A percentile compares a stretch with the other conserved stretches of the same genome.
Evolutionary conservation across 768 basidiomycete species (phyloP).

Genomic region (Russula foetens): DNA sequence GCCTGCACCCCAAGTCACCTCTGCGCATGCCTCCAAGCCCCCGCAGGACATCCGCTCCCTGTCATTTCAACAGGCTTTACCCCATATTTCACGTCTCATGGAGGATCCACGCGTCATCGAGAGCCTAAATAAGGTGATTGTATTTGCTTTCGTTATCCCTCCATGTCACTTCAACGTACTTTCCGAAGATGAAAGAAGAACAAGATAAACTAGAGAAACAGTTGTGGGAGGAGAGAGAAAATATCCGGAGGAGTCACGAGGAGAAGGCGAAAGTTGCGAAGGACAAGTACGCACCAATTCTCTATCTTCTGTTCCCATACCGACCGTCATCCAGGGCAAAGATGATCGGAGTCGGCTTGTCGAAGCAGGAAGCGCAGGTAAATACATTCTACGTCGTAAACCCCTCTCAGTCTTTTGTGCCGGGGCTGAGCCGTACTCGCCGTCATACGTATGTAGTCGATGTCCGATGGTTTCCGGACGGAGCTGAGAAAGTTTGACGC

Average conservation of each 20-base stretch:
- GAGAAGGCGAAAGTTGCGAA: constrained; percentile 61
- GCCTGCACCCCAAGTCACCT: background rate
- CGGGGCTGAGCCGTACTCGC: constrained; percentile 11
- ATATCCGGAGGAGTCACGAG: constrained; percentile 56
- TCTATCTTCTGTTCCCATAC: background rate
- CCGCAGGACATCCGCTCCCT: constrained; percentile 37
- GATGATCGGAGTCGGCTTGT: constrained; percentile 55
- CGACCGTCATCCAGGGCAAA: constrained; percentile 40
- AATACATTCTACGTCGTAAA: constrained; percentile 21
- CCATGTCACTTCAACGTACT: background rate
- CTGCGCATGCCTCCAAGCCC: background rate
- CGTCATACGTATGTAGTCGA: constrained; percentile 38
- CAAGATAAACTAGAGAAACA: constrained; percentile 62
- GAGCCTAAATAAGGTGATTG: constrained; percentile 43
- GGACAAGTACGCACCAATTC: constrained; percentile 44
- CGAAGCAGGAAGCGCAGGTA: constrained; percentile 64
- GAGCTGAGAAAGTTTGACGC: constrained; percentile 62
- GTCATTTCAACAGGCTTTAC: constrained; percentile 65
- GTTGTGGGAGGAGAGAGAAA: constrained; percentile 59
- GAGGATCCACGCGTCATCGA: constrained; percentile 44
- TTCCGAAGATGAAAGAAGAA: constrained; percentile 59
- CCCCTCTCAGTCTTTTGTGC: background rate
- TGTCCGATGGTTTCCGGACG: constrained; percentile 53
- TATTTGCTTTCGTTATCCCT: background rate
- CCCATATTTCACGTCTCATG: constrained; percentile 52